These are phyloP conservation scores for Penicillium occitanis DNA, from an alignment of 2,329 filamentous ascomycete genomes.

Conservation along the genomic window DNA sequence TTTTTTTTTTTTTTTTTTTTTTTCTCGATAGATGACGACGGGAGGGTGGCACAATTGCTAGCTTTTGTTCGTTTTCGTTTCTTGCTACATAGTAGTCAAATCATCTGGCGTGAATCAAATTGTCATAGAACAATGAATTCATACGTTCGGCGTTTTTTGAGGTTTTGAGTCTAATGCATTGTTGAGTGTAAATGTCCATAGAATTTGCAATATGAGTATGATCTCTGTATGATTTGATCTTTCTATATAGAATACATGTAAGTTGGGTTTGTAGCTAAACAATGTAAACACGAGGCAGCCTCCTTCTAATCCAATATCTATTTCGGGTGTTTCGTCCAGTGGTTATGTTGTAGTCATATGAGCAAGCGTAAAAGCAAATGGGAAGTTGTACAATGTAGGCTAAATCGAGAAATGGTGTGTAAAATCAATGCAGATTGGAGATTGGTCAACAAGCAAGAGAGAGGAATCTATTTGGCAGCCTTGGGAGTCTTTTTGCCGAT, in stretches of 20 bases:
- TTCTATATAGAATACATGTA: slow-evolving; percentile 5
- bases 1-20: no score
- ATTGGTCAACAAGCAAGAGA: neutral
- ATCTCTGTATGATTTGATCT: neutral
- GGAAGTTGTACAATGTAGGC: neutral
- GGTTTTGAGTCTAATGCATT: neutral
- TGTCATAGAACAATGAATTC: neutral
- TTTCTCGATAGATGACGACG: slow-evolving; percentile 14
- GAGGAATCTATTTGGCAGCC: slow-evolving; percentile 17
- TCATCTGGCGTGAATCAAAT: neutral
- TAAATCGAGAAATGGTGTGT: neutral
- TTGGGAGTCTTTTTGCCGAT: slow-evolving; percentile 72
- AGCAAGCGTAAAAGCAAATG: neutral
- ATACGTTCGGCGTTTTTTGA: neutral
- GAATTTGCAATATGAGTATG: neutral
- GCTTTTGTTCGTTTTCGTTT: slow-evolving; percentile 7
- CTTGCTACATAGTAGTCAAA: slow-evolving; percentile 22
- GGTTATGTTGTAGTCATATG: neutral
- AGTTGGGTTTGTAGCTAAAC: neutral
- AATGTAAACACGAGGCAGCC: neutral
- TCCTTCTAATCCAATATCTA: slow-evolving; percentile 1
- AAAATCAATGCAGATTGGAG: slow-evolving; percentile 6
- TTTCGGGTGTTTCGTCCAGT: neutral
- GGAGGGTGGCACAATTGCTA: slow-evolving; percentile 4
- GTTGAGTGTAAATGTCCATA: neutral